Evolutionary conservation across 352 stramenopile species (phyloP).

Genomic region (Pythium myriotylum): DNA sequence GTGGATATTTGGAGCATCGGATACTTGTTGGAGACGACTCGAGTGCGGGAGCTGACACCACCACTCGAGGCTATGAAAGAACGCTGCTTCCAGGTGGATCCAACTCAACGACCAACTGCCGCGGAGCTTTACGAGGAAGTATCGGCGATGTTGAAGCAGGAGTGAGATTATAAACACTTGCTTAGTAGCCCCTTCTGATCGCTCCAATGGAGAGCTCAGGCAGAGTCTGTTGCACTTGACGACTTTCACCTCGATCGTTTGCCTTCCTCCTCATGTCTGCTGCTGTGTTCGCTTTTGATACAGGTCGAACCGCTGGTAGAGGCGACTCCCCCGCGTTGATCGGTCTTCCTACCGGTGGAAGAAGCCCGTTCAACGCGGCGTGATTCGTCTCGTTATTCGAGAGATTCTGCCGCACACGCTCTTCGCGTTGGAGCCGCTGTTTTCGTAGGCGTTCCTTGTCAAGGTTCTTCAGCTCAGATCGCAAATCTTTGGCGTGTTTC

Average conservation of each 20-base stretch:
- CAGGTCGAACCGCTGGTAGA: no score
- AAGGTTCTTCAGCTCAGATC: constrained; percentile 39
- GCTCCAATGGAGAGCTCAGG: constrained; percentile 15
- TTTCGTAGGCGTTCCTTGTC: constrained; percentile 54
- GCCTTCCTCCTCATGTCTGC: background rate
- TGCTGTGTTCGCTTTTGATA: background rate
- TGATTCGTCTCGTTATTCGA: constrained; percentile 27
- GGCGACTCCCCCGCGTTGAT: no score
- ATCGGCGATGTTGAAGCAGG: background rate
- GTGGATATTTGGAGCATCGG: no score
- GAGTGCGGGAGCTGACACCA: no score
- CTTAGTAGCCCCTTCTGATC: constrained; percentile 3
- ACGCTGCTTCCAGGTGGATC: no score
- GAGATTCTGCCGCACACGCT: constrained; percentile 39
- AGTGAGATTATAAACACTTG: background rate
- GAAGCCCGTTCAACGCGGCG: background rate
- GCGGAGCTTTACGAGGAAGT: no score
- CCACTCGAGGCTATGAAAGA: no score
- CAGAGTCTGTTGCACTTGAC: background rate
- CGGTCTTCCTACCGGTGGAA: constrained; percentile 8
- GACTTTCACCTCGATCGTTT: background rate
- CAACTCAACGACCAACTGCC: no score
- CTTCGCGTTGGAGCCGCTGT: constrained; percentile 41
- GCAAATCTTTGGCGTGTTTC: constrained; percentile 44
- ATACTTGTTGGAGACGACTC: no score